Evolutionary conservation across 257 asterid species (phyloP), one percentile per base, ranked within the genome.

Genomic region (Solanum bulbocastanum): DNA sequence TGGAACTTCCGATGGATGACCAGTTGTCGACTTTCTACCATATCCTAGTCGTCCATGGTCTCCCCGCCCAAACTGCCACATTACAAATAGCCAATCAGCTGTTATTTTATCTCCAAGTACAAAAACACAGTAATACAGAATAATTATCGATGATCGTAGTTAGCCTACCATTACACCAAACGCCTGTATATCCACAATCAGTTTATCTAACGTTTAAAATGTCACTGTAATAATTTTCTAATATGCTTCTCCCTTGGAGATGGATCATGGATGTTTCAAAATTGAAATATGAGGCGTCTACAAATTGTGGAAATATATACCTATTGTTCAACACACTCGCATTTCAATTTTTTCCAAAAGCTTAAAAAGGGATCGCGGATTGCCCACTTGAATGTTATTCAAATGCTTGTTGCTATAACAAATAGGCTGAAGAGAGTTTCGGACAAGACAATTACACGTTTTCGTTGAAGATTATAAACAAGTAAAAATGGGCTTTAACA

Each of bases 31-130:
- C 91, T 97, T 97, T 84, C 96, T 92, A 82, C 99, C 99, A 65
- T 97, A 97, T 46, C 99, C 99, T 83, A 97, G 90, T 58, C 99
- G 98, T n/a, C 99, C 99, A 78, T 97, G 99, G 91, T 97, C 99
- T 44, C 99, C 99, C 88, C 99, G 92, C 27, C 99, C 99, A 71
- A 95, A 96, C 99, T 97, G 98, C 87, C 87, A 89, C 88, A 58
- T n/a, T 18, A 35, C 85, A 69, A 46, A 49, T 49, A 30, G 42
- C 22, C 40, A 46, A 18, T 27, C 7, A 82, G 40, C 56, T 15
- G 85, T 82, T 82, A 82, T 33, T 82, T 32, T 10, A 82, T 32
- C 71, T 82, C 32, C 44, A 30, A 49, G 42, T 18, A 20, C 66
- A 81, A 44, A n/a, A 44, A 27, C 39, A 44, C 25, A 16, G 68